Evolutionary conservation across 305 asterid species (phyloP), one percentile per base, ranked within the genome.

Genomic region (Fraxinus nigra): DNA sequence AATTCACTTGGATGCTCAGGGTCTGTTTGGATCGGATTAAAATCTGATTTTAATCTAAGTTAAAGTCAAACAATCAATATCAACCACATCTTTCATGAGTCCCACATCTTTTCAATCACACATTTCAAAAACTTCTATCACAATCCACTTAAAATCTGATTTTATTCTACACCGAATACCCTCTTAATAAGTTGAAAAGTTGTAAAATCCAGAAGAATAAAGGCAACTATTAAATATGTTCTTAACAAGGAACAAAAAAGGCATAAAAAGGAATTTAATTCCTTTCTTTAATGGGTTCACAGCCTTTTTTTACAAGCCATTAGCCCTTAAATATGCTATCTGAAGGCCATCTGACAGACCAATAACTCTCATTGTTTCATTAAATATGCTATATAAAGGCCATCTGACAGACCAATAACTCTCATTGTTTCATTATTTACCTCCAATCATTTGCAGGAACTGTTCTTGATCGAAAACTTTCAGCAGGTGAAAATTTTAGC

Each of bases 211-310:
- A 30, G 18, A 9, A 67, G 37, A 67, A 2, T 69, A 69, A 69
- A 69, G 38, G 20, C 74, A 11, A 67, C 35, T 67, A 24, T 13
- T 5, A 61, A 61, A 24, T 22, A 61, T 61, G 72, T 61, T 20
- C 3, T 20, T 3, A 20, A 9, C 32, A 61, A 20, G 32, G 72
- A 22, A 67, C 37, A 28, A 24, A 67, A 67, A 67, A 67, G 74
- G 16, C 37, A 28, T 28, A 26, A 30, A 0, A 14, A 30, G 75
- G 40, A 69, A 69, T 69, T 8, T 10, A 72, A 72, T 80, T 80
- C 83, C 83, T 72, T 80, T 48, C 83, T 80, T 80, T 72, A 34
- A 33, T 34, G 24, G 9, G 38, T 20, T 70, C 20, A 14, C 28
- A n/a, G 59, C 40, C 83, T 80, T 72, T 33, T 33, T 18, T 65